Evolutionary conservation across 306 rosid species (phyloP).

Genomic region (Castanospermum australe): DNA sequence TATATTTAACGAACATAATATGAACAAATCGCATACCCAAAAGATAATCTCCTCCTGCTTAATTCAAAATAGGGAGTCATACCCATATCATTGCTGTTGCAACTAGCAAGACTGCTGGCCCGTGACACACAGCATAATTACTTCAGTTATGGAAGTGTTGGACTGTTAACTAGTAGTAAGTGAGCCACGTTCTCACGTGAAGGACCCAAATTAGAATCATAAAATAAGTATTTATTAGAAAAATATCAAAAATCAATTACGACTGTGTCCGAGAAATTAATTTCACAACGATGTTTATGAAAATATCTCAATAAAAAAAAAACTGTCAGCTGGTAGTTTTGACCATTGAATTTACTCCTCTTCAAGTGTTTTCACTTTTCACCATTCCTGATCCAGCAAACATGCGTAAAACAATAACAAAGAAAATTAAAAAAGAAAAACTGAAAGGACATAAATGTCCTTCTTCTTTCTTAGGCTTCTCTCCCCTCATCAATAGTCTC

Average conservation of each 20-base stretch:
- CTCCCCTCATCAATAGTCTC: no score
- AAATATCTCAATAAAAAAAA: no score
- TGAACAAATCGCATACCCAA: not conserved
- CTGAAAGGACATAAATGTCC: no score
- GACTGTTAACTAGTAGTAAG: not conserved
- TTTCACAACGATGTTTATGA: no score
- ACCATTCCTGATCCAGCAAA: conserved; percentile 19
- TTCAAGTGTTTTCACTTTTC: conserved; percentile 25
- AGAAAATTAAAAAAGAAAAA: no score
- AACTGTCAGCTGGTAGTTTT: not conserved
- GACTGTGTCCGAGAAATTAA: no score
- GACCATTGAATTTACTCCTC: conserved; percentile 40
- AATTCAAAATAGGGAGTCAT: conserved; percentile 1
- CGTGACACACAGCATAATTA: conserved; percentile 19
- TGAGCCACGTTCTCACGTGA: no score
- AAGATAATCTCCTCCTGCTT: not conserved
- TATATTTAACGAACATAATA: not conserved
- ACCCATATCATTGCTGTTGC: not conserved
- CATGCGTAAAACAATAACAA: not conserved
- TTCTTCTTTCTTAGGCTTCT: no score
- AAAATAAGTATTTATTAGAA: no score
- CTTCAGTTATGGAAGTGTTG: conserved; percentile 20
- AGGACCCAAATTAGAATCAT: no score
- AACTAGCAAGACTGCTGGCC: conserved; percentile 10
- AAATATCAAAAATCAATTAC: no score